Base-by-base conservation (phyloP, 2,329 filamentous ascomycete species). In the Sodiomyces alkalinus region DNA sequence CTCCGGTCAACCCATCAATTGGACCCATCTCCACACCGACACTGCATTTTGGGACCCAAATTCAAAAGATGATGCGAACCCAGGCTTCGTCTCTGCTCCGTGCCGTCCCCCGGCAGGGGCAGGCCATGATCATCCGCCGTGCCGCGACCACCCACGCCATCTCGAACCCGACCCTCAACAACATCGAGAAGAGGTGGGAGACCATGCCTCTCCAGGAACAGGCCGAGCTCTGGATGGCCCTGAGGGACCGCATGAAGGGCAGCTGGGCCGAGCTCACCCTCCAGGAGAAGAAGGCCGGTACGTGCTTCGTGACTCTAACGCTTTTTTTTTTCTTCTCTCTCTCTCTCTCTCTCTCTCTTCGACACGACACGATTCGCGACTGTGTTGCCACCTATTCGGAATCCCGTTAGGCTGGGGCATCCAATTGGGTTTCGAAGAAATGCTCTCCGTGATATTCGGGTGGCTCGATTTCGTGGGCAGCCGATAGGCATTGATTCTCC, bases 121-220 rank as follows among this genome's bases (percentile, higher is more conserved):
- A 46, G 45, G 47, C 52, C 41, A 53, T 60, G 47, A 52, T 60
- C 45, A 56, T 57, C 46, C 53, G 58, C 39, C 58, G 60, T 42
- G 62, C 62, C 50, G 62, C 71, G 47, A 73, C 79, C 46, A 80
- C 80, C 45, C 85, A 93, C 58, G 86, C 87, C 54, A 92, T 98
- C 62, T 92, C 86, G 51, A 96, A 94, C 68, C 90, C 92, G 45
- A 94, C 83, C 34, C 74, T 98, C 50, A 81, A 83, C 60, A 85
- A 92, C 63, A 96, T 98, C 52, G 90, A 98, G 76, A 94, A 93
- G 78, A 73, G 90, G 67, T 98, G 90, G 90, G 90, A 98, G 68
- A 73, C 67, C 39, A 86, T 96, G 81, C 86, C 87, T 34, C 83
- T 90, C 40, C 85, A 93, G 69, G 90, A 98, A 73, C 90, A 98